These are phyloP conservation scores for Penicillium fimorum DNA, from an alignment of 495 filamentous ascomycete species.

Conservation along the genomic window DNA sequence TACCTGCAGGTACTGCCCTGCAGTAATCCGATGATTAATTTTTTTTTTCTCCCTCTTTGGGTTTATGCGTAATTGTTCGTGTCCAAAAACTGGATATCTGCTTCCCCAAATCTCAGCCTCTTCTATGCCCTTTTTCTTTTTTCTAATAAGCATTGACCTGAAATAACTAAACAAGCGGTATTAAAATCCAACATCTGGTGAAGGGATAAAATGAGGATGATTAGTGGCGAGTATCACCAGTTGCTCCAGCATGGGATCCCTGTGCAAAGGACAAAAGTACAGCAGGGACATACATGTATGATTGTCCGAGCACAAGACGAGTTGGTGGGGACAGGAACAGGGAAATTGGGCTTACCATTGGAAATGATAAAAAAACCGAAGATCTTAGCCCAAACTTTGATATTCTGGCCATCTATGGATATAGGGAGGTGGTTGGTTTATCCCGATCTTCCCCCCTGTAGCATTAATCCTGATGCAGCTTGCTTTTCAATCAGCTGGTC, in stretches of 20 bases:
- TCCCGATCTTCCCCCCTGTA: background rate
- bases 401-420: background rate
- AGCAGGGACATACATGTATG: background rate
- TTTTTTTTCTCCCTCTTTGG: background rate
- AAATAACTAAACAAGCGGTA: background rate
- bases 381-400: background rate
- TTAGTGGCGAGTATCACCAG: conserved; percentile 5
- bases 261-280: background rate
- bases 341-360: background rate
- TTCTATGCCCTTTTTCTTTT: background rate
- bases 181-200: background rate
- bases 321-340: background rate
- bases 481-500: background rate
- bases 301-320: background rate
- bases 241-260: background rate
- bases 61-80: background rate
- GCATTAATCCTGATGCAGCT: background rate
- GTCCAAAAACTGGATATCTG: background rate
- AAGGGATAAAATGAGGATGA: background rate
- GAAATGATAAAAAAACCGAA: no score
- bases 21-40: no score
- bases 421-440: background rate
- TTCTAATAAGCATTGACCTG: background rate
- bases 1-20: no score
- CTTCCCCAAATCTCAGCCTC: background rate